Conservation (phyloP, 2,329 filamentous ascomycete genomes). For the Scytalidium sp. region DNA sequence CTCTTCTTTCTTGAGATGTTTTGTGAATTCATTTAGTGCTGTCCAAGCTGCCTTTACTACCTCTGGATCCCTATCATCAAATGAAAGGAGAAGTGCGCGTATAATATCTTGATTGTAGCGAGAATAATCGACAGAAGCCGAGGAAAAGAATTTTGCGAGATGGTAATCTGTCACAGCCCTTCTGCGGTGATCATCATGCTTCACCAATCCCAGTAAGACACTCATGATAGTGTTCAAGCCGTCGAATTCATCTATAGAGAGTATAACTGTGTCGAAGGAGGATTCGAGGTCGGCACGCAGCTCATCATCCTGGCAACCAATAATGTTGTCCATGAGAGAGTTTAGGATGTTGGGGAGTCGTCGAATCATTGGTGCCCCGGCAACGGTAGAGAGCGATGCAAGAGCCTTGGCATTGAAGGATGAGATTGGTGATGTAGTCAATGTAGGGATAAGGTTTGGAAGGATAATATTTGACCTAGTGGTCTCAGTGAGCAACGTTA, state of each 20-base stretch:
- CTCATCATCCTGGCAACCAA: constrained; percentile 70
- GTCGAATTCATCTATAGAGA: constrained; percentile 94
- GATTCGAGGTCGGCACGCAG: constrained; percentile 70
- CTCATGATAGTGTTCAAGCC: constrained; percentile 96
- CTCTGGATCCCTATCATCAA: constrained; percentile 78
- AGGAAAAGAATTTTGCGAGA: constrained; percentile 80
- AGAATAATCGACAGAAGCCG: constrained; percentile 82
- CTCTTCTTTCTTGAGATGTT: constrained; percentile 89
- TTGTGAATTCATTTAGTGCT: constrained; percentile 83
- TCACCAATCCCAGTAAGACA: constrained; percentile 80
- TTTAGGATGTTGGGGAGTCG: constrained; percentile 88
- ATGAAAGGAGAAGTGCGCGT: constrained; percentile 83
- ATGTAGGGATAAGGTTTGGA: constrained; percentile 90
- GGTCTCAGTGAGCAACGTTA: constrained; percentile 91
- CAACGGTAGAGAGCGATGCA: constrained; percentile 89
- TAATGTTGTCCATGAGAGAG: constrained; percentile 88
- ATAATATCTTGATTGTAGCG: constrained; percentile 96
- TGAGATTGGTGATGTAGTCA: constrained; percentile 86
- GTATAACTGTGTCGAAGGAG: constrained; percentile 84
- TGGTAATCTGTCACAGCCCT: constrained; percentile 76
- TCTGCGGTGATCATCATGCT: constrained; percentile 87
- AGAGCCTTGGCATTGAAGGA: constrained; percentile 93
- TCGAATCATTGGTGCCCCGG: constrained; percentile 85
- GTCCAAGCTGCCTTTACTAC: constrained; percentile 90
- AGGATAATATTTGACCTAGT: constrained; percentile 95